Base-by-base conservation (phyloP, 805 yeast genomes). In the Ogataea allantospora region DNA sequence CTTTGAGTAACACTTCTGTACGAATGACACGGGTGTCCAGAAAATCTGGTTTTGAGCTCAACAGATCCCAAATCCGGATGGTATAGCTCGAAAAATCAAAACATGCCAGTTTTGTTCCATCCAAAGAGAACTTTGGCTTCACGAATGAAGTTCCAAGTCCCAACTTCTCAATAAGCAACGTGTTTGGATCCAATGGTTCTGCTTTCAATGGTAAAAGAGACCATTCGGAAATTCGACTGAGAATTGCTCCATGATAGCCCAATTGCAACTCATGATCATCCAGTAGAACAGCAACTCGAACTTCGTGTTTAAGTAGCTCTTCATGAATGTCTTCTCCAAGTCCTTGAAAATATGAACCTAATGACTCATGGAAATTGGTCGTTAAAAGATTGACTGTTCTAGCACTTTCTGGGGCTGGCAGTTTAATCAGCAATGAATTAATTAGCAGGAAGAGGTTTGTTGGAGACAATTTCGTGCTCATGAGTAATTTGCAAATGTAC, bases 1-100 rank as follows among this genome's bases (percentile, higher is more conserved):
- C 48, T 31, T 57, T 54, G n/a, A 58, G 36, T 7, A 57, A 55
- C 11, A 58, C 45, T 10, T 32, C 38, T 9, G 47, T 38, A 14
- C 44, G 46, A 14, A 54, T 17, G 6, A 45, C 37, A n/a, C 38
- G 38, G 7, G 48, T 35, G 15, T 38, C 43, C 13, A 55, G 13
- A 3, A 27, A 26, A 22, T 49, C 55, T 7, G 22, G 19, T 11
- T 14, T 7, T 10, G n/a, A 18, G 4, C 10, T 22, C 2, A 14
- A 15, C n/a, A 54, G 27, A 16, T 48, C 43, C 57, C 59, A 57
- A 7, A 55, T 14, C 7, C 50, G 37, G 18, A 57, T 48, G 7
- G 44, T 17, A 32, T 44, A 53, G 14, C 27, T 32, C 3, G 16
- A 9, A 13, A 51, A 50, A 30, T 53, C 48, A 20, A 55, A 41